Base-by-base conservation (phyloP, 2,329 filamentous ascomycete species). In the Teratosphaeria gauchensis region DNA sequence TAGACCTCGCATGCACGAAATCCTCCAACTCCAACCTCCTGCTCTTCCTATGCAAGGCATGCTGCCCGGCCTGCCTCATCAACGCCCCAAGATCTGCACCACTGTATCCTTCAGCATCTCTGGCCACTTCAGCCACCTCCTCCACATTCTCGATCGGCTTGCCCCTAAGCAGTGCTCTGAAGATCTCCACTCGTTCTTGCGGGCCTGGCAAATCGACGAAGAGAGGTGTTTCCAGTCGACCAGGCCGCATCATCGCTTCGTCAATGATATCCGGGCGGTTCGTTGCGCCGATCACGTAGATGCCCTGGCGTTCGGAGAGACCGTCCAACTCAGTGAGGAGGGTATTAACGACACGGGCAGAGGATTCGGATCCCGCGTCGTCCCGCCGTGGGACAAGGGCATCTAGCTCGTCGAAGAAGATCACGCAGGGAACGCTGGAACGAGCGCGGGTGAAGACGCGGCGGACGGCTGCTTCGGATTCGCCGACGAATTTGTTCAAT, bases 351-450 rank as follows among this genome's bases (percentile, higher is more conserved):
- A 99, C 90, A 35, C 94, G 85, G 1, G 90, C 86, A 53, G 88
- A 90, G 5, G 90, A 88, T 71, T 97, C 92, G 1, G 87, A 89
- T 1, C 89, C 82, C 16, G 75, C 72, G 58, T 88, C 88, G 69
- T 92, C 90, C 57, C 94, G 85, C 56, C 86, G 86, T 0, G 92
- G 92, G 0, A 94, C 92, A 2, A 99, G 79, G 0, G 94, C 92
- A 74, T 99, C 94, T 56, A 99, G 82, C 75, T 99, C 94, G 72
- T 99, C 94, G 71, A 99, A 97, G 82, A 99, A 97, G 59, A 99
- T 86, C 57, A 99, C 90, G 70, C 92, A 97, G 0, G 94, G 94
- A 0, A 91, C 83, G 7, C 88, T 92, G 0, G 88, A 88, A 56
- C 92, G 84, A 0, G 94, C 94, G 16, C 92, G 87, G 63, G 86